Evolutionary conservation across 1,284 basidiomycete genomes (phyloP).

Genomic region (Apiotrichum laibachii): DNA sequence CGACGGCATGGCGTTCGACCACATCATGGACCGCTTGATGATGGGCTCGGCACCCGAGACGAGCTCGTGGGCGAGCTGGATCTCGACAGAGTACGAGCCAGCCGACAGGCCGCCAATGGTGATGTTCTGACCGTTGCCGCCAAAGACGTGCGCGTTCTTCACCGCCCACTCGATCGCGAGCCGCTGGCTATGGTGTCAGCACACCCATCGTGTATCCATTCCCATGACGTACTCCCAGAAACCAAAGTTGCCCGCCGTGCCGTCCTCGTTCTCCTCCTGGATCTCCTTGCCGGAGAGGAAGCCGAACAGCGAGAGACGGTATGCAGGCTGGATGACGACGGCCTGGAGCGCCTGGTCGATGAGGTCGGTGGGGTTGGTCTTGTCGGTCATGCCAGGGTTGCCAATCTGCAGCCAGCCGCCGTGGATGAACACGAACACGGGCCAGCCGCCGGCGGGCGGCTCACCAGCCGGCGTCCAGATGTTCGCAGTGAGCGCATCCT

Average conservation of each 20-base stretch:
- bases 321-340: constrained; percentile 25
- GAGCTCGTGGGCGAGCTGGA: constrained; percentile 43
- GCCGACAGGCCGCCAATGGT: constrained; percentile 43
- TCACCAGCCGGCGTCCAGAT: constrained; percentile 26
- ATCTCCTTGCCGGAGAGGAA: constrained; percentile 27
- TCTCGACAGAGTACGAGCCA: constrained; percentile 40
- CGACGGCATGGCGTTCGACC: constrained; percentile 29
- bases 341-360: constrained; percentile 14
- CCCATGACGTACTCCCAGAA: constrained; percentile 24
- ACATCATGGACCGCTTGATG: constrained; percentile 27
- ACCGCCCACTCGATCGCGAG: constrained; percentile 35
- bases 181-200: constrained; percentile 20
- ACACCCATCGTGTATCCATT: background rate
- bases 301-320: constrained; percentile 26
- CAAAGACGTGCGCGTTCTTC: constrained; percentile 34
- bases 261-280: constrained; percentile 22
- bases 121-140: constrained; percentile 37
- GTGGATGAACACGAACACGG: constrained; percentile 26
- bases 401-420: constrained; percentile 34
- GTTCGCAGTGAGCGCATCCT: constrained; percentile 28
- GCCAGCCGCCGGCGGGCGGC: constrained; percentile 25
- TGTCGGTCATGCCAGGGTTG: constrained; percentile 27
- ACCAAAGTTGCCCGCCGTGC: constrained; percentile 30
- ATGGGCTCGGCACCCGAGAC: constrained; percentile 7
- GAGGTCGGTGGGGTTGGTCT: constrained; percentile 19